These are phyloP conservation scores for Citrus hindsii DNA, from an alignment of 345 rosid species.

Conservation along the genomic window DNA sequence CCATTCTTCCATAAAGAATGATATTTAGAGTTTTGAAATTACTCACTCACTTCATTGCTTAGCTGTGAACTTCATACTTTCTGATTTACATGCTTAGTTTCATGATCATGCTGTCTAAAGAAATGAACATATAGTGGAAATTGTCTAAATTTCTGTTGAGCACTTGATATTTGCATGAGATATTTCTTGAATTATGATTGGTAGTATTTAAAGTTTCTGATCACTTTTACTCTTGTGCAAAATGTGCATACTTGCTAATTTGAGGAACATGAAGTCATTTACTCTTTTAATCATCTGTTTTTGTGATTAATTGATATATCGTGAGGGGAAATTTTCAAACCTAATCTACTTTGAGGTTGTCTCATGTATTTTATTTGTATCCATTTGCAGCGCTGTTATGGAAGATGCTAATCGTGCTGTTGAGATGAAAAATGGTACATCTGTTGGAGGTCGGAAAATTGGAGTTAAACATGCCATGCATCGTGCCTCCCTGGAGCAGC, in stretches of 20 bases:
- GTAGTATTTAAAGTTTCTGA: not conserved
- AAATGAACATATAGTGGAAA: not conserved
- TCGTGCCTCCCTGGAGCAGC: conserved; percentile 73
- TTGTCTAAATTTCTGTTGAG: no score
- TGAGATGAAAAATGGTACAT: conserved; percentile 64
- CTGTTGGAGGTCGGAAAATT: conserved; percentile 76
- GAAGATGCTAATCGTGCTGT: conserved; percentile 85
- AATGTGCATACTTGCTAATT: not conserved
- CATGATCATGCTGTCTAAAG: not conserved
- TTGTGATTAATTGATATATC: not conserved
- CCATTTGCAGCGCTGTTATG: conserved; percentile 59
- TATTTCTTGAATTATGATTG: no score
- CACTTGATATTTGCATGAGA: no score
- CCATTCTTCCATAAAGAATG: not conserved
- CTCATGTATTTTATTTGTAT: conserved; percentile 3
- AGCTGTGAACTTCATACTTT: not conserved
- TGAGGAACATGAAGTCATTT: not conserved
- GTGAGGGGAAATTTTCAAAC: not conserved
- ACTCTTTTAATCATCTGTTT: not conserved
- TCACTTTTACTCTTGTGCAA: not conserved
- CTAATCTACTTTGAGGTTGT: not conserved
- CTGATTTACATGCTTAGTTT: not conserved
- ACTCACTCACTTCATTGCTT: not conserved
- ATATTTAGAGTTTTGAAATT: not conserved
- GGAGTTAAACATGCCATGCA: conserved; percentile 78